Conservation (phyloP, 2,329 filamentous ascomycete species). For the Sclerotinia sclerotiorum region DNA sequence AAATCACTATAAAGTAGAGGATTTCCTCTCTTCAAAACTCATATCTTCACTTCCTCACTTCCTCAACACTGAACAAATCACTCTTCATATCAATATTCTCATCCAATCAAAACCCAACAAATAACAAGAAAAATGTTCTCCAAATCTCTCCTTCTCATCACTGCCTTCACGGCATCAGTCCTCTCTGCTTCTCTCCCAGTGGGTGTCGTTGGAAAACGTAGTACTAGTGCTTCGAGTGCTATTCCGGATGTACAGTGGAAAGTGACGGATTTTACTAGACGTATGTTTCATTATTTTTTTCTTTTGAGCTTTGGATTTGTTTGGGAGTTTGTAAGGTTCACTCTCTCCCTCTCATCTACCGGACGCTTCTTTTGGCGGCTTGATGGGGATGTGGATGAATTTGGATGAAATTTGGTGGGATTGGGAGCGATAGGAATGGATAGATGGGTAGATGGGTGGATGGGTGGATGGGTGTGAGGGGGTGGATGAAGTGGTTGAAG, state of each 20-base stretch:
- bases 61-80: too few relatives aligned
- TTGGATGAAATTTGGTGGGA: not conserved
- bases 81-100: too few relatives aligned
- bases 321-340: not conserved
- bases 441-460: accelerated
- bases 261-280: constrained; percentile 23
- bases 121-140: constrained; percentile 16
- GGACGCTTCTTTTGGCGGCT: too few relatives aligned
- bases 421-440: not conserved
- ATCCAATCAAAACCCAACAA: not conserved
- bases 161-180: constrained; percentile 6
- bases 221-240: not conserved
- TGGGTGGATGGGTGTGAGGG: not conserved
- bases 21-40: not conserved
- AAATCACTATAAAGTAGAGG: not conserved
- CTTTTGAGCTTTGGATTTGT: not conserved
- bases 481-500: too few relatives aligned
- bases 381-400: too few relatives aligned
- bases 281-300: constrained; percentile 13
- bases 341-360: too few relatives aligned
- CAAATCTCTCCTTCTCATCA: constrained; percentile 13
- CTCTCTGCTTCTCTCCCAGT: constrained; percentile 12
- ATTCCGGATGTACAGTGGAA: constrained; percentile 22
- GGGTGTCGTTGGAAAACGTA: not conserved
- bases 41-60: not conserved